Evolutionary conservation across 768 basidiomycete genomes (phyloP).

Genomic region (Holtermanniella nyarrowii): DNA sequence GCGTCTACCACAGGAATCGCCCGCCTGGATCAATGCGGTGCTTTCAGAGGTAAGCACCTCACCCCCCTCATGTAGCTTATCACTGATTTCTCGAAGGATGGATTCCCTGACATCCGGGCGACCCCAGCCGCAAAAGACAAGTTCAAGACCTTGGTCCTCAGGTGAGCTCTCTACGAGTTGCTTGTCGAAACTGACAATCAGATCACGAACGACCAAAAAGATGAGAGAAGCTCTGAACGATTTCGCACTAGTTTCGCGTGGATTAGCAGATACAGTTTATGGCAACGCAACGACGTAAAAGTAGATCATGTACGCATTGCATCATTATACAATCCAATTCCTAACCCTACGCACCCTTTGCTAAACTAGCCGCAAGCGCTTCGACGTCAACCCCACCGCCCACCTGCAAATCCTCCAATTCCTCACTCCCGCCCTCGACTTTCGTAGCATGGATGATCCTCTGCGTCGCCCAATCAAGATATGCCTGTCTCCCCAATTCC

Average conservation of each 20-base stretch:
- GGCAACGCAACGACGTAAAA: conserved; percentile 58
- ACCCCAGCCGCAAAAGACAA: conserved; percentile 64
- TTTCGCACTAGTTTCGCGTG: conserved; percentile 73
- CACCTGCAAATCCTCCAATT: background rate
- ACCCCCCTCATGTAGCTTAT: background rate
- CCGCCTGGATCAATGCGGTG: conserved; percentile 63
- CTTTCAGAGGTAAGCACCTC: conserved; percentile 44
- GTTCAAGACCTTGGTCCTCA: conserved; percentile 45
- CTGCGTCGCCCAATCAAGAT: conserved; percentile 63
- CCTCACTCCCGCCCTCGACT: background rate
- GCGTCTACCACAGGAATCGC: conserved; percentile 50
- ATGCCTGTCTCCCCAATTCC: conserved; percentile 66
- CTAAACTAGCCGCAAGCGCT: no score
- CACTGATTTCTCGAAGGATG: conserved; percentile 46
- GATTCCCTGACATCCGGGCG: conserved; percentile 65
- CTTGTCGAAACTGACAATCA: conserved; percentile 25
- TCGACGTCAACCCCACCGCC: no score
- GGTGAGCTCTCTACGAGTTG: conserved; percentile 16
- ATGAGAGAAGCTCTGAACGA: conserved; percentile 78
- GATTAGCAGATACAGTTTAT: conserved; percentile 73
- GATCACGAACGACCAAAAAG: conserved; percentile 60
- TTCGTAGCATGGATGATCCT: conserved; percentile 44
- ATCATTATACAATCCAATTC: background rate
- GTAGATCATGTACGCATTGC: background rate
- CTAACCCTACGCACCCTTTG: no score